These are phyloP conservation scores for Triangularia verruculosa DNA, from an alignment of 2,329 filamentous ascomycete species.

Conservation along the genomic window DNA sequence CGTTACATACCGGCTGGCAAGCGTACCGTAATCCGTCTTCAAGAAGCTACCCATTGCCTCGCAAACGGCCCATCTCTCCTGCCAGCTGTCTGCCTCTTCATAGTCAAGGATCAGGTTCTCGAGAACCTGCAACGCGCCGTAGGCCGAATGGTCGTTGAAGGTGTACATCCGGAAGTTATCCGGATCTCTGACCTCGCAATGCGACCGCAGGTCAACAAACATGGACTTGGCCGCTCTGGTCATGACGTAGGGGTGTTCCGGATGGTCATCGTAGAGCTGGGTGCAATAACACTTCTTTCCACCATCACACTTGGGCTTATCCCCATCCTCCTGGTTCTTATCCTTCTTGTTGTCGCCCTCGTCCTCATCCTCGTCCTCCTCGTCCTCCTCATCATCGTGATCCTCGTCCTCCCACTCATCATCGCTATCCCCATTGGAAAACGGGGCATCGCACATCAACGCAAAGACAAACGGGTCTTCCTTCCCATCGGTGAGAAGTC, in stretches of 20 bases:
- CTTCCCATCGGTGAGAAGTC: constrained; percentile 1
- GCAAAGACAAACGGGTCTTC: constrained; percentile 17
- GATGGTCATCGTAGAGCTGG: constrained; percentile 32
- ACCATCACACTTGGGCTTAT: constrained; percentile 21
- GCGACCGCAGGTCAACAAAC: constrained; percentile 25
- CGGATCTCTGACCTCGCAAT: constrained; percentile 17
- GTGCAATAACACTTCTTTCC: constrained; percentile 35
- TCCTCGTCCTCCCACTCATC: constrained; percentile 9
- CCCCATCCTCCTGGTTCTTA: constrained; percentile 6
- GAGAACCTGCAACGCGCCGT: constrained; percentile 41
- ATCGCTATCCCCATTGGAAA: constrained; percentile 11
- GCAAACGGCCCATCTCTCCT: constrained; percentile 40
- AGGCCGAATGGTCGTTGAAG: constrained; percentile 41
- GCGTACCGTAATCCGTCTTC: constrained; percentile 10
- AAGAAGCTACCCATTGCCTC: constrained; percentile 37
- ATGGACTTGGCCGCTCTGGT: constrained; percentile 32
- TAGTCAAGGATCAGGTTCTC: constrained; percentile 43
- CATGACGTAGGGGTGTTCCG: constrained; percentile 34
- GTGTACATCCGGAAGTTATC: constrained; percentile 40
- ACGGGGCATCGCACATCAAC: constrained; percentile 22
- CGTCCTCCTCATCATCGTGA: too few relatives aligned
- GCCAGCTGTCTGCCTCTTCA: constrained; percentile 32
- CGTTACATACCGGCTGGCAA: constrained; percentile 10
- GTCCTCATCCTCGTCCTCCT: neutral
- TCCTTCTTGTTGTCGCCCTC: constrained; percentile 1